phyloP scores from a whole-genome alignment of 768 basidiomycete genomes.

The Boletus vinaceobasis region DNA sequence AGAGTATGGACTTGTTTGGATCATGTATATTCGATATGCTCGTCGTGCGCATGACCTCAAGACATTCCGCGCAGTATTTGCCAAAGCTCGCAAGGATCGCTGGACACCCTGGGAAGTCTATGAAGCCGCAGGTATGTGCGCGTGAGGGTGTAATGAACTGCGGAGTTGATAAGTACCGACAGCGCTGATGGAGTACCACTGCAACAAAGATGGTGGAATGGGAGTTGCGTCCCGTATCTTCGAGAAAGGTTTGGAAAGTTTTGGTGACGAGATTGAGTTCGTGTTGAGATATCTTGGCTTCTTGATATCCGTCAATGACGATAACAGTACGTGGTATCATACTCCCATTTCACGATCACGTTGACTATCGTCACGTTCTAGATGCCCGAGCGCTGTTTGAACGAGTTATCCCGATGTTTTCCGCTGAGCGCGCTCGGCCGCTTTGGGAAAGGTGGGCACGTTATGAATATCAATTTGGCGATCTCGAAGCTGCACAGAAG shows the following conservation, averaged over 20 bases:
- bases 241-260: slow-evolving; percentile 85
- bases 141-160: neutral
- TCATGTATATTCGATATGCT: slow-evolving; percentile 91
- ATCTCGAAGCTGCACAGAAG: slow-evolving; percentile 81
- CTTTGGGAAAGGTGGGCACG: slow-evolving; percentile 96
- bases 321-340: slow-evolving; percentile 67
- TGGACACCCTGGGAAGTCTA: slow-evolving; percentile 90
- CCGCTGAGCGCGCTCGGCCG: slow-evolving; percentile 73
- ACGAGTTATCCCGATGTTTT: slow-evolving; percentile 73
- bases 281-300: slow-evolving; percentile 89
- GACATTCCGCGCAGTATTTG: slow-evolving; percentile 72
- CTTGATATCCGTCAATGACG: slow-evolving; percentile 91
- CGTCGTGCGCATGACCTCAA: slow-evolving; percentile 85
- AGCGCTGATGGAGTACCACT: slow-evolving; percentile 96
- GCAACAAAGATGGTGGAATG: slow-evolving; percentile 67
- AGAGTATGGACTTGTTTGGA: slow-evolving; percentile 78
- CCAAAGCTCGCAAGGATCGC: slow-evolving; percentile 71
- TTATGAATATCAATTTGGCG: slow-evolving; percentile 95
- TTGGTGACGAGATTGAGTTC: slow-evolving; percentile 78
- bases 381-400: slow-evolving; percentile 97
- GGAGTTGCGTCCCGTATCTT: slow-evolving; percentile 87
- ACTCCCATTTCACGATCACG: neutral
- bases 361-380: slow-evolving; percentile 31
- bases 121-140: slow-evolving; percentile 74
- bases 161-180: slow-evolving; percentile 10